A percentile compares a stretch with the other conserved stretches of the same genome.
Evolutionary conservation across 106 monocot genomes (phyloP).

Genomic region (Amphibolis antarctica): DNA sequence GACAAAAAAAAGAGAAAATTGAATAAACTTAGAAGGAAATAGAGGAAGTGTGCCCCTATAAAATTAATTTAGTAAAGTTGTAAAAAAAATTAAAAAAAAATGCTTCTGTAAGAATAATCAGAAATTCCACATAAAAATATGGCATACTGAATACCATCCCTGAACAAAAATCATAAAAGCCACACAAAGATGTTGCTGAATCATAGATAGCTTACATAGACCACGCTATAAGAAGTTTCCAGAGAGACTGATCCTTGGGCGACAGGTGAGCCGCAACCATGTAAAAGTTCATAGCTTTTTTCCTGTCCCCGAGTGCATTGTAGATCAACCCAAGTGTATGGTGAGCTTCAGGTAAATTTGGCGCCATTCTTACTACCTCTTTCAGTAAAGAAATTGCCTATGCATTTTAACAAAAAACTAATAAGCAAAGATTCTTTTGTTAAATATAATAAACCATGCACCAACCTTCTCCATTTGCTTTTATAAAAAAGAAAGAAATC

Average conservation of each 20-base stretch:
- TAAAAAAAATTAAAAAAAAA: no score
- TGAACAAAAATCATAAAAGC: not conserved
- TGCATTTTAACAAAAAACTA: not conserved
- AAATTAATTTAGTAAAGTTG: no score
- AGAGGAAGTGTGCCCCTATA: no score
- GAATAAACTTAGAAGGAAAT: no score
- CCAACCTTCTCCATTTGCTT: no score
- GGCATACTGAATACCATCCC: no score
- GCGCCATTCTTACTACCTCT: constrained; percentile 68
- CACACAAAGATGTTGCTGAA: not conserved
- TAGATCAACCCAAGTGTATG: constrained; percentile 75
- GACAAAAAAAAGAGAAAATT: no score
- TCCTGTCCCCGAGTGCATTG: constrained; percentile 47
- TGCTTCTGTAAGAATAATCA: no score
- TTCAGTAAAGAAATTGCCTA: constrained; percentile 75
- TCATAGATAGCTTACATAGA: constrained; percentile 46
- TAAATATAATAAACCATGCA: not conserved
- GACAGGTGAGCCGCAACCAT: constrained; percentile 80
- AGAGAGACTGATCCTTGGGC: constrained; percentile 80
- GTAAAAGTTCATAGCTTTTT: constrained; percentile 68
- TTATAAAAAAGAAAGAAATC: no score
- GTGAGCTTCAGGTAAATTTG: constrained; percentile 67
- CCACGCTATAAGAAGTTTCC: constrained; percentile 85
- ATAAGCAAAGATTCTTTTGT: not conserved
- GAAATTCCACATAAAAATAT: no score